These are phyloP conservation scores for Rhizopogon parksii DNA, from an alignment of 1,284 basidiomycete genomes.

Conservation along the genomic window DNA sequence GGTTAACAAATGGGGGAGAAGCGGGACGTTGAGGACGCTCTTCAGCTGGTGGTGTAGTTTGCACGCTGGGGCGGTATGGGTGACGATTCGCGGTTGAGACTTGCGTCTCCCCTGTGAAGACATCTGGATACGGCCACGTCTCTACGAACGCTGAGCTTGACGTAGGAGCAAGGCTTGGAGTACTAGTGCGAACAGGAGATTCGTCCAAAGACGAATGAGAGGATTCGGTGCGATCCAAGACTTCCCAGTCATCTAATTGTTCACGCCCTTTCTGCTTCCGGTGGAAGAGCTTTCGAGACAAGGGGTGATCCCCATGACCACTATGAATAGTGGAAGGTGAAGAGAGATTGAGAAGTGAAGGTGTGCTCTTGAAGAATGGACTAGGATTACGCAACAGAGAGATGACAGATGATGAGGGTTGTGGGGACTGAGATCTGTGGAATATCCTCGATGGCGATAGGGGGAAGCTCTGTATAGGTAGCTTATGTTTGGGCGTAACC, in stretches of 20 bases:
- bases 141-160: slow-evolving; percentile 1
- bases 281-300: slow-evolving; percentile 28
- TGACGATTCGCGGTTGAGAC: slow-evolving; percentile 3
- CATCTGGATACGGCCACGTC: slow-evolving; percentile 15
- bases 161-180: slow-evolving; percentile 8
- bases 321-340: slow-evolving; percentile 20
- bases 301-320: slow-evolving; percentile 23
- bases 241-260: slow-evolving; percentile 28
- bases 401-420: slow-evolving; percentile 29
- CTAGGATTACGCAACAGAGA: slow-evolving; percentile 29
- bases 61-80: not conserved
- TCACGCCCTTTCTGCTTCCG: slow-evolving; percentile 30
- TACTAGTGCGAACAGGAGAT: slow-evolving; percentile 17
- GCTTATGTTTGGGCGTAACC: slow-evolving; percentile 26
- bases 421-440: slow-evolving; percentile 27
- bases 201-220: slow-evolving; percentile 20
- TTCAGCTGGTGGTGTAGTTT: not conserved
- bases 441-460: slow-evolving; percentile 28
- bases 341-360: slow-evolving; percentile 22
- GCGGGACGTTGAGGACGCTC: slow-evolving; percentile 14
- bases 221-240: slow-evolving; percentile 24
- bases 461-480: slow-evolving; percentile 23
- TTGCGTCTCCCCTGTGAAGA: slow-evolving; percentile 10
- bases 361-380: slow-evolving; percentile 30
- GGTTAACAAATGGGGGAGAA: slow-evolving; percentile 27